Evolutionary conservation across 2,329 filamentous ascomycete genomes (phyloP).

Genomic region (Raffaelea albimanens): DNA sequence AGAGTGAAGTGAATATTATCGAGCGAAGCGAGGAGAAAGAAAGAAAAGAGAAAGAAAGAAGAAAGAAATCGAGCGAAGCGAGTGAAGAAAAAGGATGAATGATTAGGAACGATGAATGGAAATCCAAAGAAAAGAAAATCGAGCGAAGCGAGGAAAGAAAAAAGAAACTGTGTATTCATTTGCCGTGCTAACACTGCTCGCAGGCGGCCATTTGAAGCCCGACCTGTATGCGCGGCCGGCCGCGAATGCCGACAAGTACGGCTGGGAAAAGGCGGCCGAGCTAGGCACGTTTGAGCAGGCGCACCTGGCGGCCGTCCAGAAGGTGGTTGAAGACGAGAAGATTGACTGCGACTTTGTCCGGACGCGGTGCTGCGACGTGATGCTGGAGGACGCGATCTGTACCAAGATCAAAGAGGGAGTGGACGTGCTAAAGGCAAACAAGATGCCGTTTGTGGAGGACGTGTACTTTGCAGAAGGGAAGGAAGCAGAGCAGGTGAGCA

Average conservation of each 20-base stretch:
- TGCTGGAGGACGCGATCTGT: conserved; percentile 16
- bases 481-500: too few relatives aligned
- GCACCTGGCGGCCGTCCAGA: conserved; percentile 21
- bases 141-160: background rate
- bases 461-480: too few relatives aligned
- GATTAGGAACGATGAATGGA: too few relatives aligned
- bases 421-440: too few relatives aligned
- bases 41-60: too few relatives aligned
- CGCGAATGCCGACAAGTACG: conserved; percentile 18
- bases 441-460: too few relatives aligned
- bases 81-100: too few relatives aligned
- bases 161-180: conserved; percentile 3
- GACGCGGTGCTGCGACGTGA: conserved; percentile 28
- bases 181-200: conserved; percentile 5
- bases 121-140: too few relatives aligned
- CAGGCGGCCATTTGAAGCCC: conserved; percentile 23
- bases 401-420: too few relatives aligned
- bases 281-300: conserved; percentile 20
- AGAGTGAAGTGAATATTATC: too few relatives aligned
- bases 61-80: too few relatives aligned
- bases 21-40: too few relatives aligned
- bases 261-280: conserved; percentile 12
- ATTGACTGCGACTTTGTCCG: conserved; percentile 35
- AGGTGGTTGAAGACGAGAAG: conserved; percentile 24
- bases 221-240: conserved; percentile 8